These are phyloP conservation scores for Solanum ahanhuiri DNA, from an alignment of 257 asterid genomes.

Conservation along the genomic window DNA sequence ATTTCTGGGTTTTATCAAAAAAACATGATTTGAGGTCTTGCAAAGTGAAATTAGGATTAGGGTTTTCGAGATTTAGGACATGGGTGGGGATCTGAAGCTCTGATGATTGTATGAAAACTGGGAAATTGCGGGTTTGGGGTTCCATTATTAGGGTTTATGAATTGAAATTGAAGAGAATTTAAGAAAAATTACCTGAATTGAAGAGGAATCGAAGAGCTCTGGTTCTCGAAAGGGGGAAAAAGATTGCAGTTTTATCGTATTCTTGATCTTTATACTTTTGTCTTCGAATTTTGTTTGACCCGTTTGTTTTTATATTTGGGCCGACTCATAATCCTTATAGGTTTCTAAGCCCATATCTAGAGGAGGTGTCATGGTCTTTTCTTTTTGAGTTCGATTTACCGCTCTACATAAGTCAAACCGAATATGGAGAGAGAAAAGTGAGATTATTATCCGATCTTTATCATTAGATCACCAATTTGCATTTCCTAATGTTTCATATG, in stretches of 20 bases:
- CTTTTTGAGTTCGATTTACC: background rate
- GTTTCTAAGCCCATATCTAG: background rate
- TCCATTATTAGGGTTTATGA: slow-evolving; percentile 11
- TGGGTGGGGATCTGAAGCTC: slow-evolving; percentile 45
- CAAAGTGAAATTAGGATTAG: slow-evolving; percentile 47
- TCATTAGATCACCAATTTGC: background rate
- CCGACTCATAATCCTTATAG: background rate
- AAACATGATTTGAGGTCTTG: slow-evolving; percentile 41
- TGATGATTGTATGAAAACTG: slow-evolving; percentile 53
- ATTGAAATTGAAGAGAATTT: background rate
- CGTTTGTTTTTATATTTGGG: background rate
- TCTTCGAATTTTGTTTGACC: background rate
- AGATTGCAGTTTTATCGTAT: accelerated
- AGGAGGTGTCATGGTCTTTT: background rate
- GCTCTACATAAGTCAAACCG: background rate
- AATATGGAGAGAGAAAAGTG: background rate
- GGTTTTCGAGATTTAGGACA: slow-evolving; percentile 31
- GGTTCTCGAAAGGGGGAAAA: background rate
- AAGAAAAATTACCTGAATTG: background rate
- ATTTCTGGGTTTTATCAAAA: slow-evolving; percentile 15
- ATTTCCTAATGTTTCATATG: accelerated
- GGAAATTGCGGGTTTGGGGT: slow-evolving; percentile 15
- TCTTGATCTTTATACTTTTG: background rate
- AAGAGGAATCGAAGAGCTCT: background rate
- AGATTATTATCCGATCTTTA: background rate